Conservation (phyloP, 1,284 basidiomycete genomes). For the Ustilago esculenta region DNA sequence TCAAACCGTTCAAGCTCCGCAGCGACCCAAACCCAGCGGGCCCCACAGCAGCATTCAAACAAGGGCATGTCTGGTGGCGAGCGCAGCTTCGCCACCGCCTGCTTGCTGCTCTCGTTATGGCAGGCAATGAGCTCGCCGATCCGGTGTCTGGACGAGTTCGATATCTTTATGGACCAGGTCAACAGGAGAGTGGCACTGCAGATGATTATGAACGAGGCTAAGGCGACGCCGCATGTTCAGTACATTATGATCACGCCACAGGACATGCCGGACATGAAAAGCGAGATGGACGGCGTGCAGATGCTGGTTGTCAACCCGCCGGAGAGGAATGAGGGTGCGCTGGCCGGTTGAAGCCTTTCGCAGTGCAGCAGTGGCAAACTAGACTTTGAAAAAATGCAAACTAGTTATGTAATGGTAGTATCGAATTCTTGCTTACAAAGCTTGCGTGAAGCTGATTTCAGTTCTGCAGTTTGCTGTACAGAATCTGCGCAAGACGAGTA, state of each 20-base stretch:
- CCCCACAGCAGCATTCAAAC: conserved; percentile 54
- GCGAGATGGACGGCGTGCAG: conserved; percentile 24
- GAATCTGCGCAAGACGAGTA: too few species aligned
- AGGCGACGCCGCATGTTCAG: conserved; percentile 43
- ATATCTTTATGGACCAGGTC: conserved; percentile 95
- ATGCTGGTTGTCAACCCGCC: conserved; percentile 36
- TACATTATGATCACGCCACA: conserved; percentile 64
- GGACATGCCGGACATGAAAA: conserved; percentile 54
- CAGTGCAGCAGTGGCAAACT: too few species aligned
- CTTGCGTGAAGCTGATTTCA: too few species aligned
- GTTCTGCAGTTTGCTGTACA: too few species aligned
- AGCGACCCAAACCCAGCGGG: conserved; percentile 73
- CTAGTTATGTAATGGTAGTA: background rate
- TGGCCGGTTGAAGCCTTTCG: conserved; percentile 26
- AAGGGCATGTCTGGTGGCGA: conserved; percentile 82
- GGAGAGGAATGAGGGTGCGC: conserved; percentile 20
- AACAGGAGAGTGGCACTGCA: conserved; percentile 90
- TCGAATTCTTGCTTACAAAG: too few species aligned
- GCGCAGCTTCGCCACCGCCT: conserved; percentile 96
- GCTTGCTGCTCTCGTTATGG: conserved; percentile 91
- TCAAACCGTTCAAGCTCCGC: conserved; percentile 76
- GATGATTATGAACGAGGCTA: conserved; percentile 73
- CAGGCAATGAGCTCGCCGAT: conserved; percentile 92
- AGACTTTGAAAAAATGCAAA: too few species aligned
- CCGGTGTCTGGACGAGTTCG: conserved; percentile 82